Conservation (phyloP, 495 filamentous ascomycete genomes). For the Apodospora peruviana region DNA sequence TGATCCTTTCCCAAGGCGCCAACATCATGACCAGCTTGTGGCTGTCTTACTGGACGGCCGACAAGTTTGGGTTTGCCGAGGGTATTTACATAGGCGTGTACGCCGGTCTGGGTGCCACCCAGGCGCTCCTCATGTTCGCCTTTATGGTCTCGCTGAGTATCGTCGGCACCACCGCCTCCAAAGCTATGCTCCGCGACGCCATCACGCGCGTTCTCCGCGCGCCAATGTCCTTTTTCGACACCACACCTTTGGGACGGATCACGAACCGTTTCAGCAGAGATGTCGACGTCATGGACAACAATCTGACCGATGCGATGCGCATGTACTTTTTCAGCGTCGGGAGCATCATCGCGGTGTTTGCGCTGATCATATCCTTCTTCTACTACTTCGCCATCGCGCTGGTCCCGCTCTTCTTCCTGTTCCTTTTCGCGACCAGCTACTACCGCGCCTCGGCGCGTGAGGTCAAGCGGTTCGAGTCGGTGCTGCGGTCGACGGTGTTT, state of each 20-base stretch:
- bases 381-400: conserved; percentile 91
- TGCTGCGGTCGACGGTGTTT: conserved; percentile 81
- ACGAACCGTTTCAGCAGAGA: conserved; percentile 96
- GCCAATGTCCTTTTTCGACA: conserved; percentile 97
- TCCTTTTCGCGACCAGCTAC: conserved; percentile 79
- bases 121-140: conserved; percentile 73
- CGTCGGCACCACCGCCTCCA: conserved; percentile 73
- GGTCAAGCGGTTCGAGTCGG: conserved; percentile 88
- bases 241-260: conserved; percentile 91
- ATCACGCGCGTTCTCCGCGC: conserved; percentile 77
- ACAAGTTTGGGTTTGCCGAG: conserved; percentile 60
- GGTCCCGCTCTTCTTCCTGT: conserved; percentile 71
- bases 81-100: conserved; percentile 85
- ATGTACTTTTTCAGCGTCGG: conserved; percentile 86
- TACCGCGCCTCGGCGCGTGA: conserved; percentile 88
- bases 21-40: conserved; percentile 87
- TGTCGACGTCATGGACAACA: conserved; percentile 94
- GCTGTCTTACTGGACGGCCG: conserved; percentile 86
- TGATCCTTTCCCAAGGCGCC: conserved; percentile 67
- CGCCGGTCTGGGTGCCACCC: conserved; percentile 63
- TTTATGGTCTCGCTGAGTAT: conserved; percentile 61
- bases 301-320: conserved; percentile 79
- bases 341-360: conserved; percentile 73
- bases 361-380: conserved; percentile 87
- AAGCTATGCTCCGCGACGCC: conserved; percentile 76